Evolutionary conservation across 768 basidiomycete genomes (phyloP), one percentile per base, ranked within the genome.

Genomic region (Mycena vitilis): DNA sequence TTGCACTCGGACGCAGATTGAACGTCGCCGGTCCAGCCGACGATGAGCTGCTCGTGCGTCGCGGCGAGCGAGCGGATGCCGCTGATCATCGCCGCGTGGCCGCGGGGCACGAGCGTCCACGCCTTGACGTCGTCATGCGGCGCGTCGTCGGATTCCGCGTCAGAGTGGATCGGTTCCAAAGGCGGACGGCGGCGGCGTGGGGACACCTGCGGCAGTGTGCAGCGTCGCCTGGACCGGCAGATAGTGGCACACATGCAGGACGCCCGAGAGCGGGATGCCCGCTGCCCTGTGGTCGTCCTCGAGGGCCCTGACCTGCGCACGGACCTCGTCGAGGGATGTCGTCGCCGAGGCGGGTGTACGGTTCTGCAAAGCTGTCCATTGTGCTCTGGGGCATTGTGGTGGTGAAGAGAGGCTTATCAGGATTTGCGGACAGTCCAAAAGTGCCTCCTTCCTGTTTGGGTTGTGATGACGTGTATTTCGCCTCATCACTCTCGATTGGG

Each of bases 11-110:
- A 78, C 44, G 85, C 83, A 13, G 89, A 85, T 57, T 89, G 78
- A 71, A 99, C 87, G 71, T 98, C 95, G 45, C 97, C 97, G 0
- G 94, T 94, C 94, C 98, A 97, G 23, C 95, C 97, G 51, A 99
- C 85, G 76, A 98, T 87, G 75, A 97, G 78, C 82, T 99, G 95
- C 73, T 97, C 92, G 79, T 97, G 93, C 0, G 93, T 92, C 15
- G 89, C 82, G 4, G 91, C 86, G 42, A 99, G 87, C 13, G 92
- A 93, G 60, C 91, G 89, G 75, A 98, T 95, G 38, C 97, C 97
- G 52, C 92, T 93, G 67, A 96, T 92, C 93, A 99, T 95, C 13
- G 97, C 97, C 11, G 94, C 88, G 76, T 99, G 98, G 20, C 96
- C 96, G 70, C 97, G 86, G 2, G 90, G 88, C 2, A 87, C 79